phyloP scores from a whole-genome alignment of 1,284 basidiomycete species.

The Termitomyces sp. region DNA sequence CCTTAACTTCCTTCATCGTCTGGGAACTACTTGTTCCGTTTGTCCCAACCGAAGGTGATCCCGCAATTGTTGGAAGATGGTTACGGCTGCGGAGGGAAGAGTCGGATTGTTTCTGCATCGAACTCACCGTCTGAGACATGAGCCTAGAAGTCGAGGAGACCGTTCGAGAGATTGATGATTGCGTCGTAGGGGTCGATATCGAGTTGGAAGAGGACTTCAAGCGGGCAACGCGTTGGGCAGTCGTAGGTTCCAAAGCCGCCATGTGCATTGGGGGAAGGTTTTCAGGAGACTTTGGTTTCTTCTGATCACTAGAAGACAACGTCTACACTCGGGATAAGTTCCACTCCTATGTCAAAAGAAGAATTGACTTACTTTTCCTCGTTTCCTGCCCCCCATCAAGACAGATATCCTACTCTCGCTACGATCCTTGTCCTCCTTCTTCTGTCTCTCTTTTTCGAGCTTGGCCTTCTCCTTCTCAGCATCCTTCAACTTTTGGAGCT shows the following conservation, averaged over 20 bases:
- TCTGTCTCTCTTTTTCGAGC: conserved; percentile 53
- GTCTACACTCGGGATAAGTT: conserved; percentile 48
- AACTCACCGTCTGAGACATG: conserved; percentile 72
- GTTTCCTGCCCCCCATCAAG: conserved; percentile 75
- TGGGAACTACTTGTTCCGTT: conserved; percentile 47
- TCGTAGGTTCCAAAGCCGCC: conserved; percentile 70
- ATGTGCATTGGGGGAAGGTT: conserved; percentile 86
- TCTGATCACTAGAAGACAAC: conserved; percentile 76
- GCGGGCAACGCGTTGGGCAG: conserved; percentile 74
- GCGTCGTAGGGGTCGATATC: conserved; percentile 39
- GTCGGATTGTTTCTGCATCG: conserved; percentile 78
- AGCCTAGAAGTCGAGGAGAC: conserved; percentile 53
- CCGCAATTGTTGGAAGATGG: conserved; percentile 82
- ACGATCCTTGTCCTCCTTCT: conserved; percentile 77
- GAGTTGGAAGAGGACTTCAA: conserved; percentile 56
- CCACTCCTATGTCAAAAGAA: conserved; percentile 11
- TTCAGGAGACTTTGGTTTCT: conserved; percentile 60
- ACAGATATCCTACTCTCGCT: conserved; percentile 83
- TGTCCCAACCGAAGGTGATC: conserved; percentile 80
- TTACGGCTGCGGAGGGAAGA: conserved; percentile 68
- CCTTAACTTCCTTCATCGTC: conserved; percentile 50
- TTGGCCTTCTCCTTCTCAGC: conserved; percentile 48
- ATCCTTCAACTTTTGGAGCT: conserved; percentile 40
- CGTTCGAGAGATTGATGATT: conserved; percentile 38
- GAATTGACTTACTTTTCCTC: conserved; percentile 74